A percentile compares a stretch with the other conserved stretches of the same genome.
Conservation (phyloP, 768 basidiomycete species). For the Lactifluus volemus region DNA sequence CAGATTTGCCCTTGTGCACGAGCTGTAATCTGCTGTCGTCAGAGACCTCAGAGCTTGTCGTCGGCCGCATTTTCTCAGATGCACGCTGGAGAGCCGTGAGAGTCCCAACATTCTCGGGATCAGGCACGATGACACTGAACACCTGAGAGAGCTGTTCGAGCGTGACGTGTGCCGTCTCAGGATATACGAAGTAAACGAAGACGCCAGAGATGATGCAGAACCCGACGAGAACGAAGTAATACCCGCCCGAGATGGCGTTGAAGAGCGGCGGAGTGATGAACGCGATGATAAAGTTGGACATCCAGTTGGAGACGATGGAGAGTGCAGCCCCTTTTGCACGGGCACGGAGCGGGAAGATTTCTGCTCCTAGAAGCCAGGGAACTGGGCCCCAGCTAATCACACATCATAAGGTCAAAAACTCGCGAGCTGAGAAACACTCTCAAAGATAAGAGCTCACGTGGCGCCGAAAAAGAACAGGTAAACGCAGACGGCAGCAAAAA, state of each 20-base stretch:
- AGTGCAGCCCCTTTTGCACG: conserved; percentile 29
- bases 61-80: neutral
- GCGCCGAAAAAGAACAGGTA: conserved; percentile 54
- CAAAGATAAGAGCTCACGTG: conserved; percentile 26
- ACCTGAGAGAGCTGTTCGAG: conserved; percentile 43
- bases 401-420: conserved; percentile 1
- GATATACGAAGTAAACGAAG: conserved; percentile 40
- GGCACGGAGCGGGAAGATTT: conserved; percentile 28
- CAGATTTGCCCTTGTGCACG: neutral
- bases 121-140: conserved; percentile 32
- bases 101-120: neutral
- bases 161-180: conserved; percentile 39
- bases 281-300: conserved; percentile 34
- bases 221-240: conserved; percentile 43
- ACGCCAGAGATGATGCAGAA: conserved; percentile 38
- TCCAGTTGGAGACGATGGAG: conserved; percentile 26
- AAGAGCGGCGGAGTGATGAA: conserved; percentile 54
- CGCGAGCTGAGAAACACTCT: conserved; percentile 8
- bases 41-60: neutral
- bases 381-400: conserved; percentile 27
- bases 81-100: neutral
- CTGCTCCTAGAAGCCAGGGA: conserved; percentile 27
- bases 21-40: neutral
- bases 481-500: conserved; percentile 40
- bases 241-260: conserved; percentile 36